These are phyloP conservation scores for Emmonsiellopsis sp. DNA, from an alignment of 2,329 filamentous ascomycete species.

Conservation along the genomic window DNA sequence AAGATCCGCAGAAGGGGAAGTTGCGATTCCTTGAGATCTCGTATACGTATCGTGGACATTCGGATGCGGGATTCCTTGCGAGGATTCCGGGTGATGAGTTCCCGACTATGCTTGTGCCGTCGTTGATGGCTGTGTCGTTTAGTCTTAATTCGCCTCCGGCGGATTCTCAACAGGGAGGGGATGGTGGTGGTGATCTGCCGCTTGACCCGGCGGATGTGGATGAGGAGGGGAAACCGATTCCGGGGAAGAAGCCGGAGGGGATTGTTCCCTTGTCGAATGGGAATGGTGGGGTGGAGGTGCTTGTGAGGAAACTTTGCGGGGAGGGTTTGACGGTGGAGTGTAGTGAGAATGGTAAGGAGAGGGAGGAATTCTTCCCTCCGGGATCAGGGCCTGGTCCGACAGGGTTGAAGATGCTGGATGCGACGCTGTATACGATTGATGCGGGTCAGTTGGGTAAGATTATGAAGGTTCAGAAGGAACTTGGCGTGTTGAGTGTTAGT, in stretches of 20 bases:
- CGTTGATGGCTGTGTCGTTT: constrained; percentile 28
- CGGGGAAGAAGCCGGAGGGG: constrained; percentile 6
- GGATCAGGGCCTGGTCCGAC: constrained; percentile 20
- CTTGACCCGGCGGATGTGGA: constrained; percentile 13
- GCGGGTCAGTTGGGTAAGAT: constrained; percentile 24
- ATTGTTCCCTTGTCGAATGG: constrained; percentile 4
- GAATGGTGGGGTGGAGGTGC: constrained; percentile 2
- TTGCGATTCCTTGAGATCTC: constrained; percentile 38
- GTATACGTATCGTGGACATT: constrained; percentile 37
- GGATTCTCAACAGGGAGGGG: constrained; percentile 13
- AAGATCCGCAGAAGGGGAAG: neutral
- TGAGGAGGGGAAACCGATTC: constrained; percentile 8
- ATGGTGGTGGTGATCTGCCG: constrained; percentile 11
- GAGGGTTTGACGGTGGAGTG: neutral
- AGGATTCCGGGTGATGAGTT: constrained; percentile 30
- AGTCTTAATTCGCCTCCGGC: constrained; percentile 25
- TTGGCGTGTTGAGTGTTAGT: constrained; percentile 31
- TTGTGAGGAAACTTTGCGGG: constrained; percentile 7
- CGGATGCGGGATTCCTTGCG: constrained; percentile 33
- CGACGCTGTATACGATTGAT: constrained; percentile 33
- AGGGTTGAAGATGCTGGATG: constrained; percentile 28
- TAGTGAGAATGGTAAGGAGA: constrained; percentile 13
- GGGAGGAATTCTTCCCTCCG: constrained; percentile 21
- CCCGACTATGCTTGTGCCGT: constrained; percentile 25
- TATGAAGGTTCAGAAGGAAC: constrained; percentile 24